Conservation (phyloP, 2,329 filamentous ascomycete species). For the Lachnellula hyalina region DNA sequence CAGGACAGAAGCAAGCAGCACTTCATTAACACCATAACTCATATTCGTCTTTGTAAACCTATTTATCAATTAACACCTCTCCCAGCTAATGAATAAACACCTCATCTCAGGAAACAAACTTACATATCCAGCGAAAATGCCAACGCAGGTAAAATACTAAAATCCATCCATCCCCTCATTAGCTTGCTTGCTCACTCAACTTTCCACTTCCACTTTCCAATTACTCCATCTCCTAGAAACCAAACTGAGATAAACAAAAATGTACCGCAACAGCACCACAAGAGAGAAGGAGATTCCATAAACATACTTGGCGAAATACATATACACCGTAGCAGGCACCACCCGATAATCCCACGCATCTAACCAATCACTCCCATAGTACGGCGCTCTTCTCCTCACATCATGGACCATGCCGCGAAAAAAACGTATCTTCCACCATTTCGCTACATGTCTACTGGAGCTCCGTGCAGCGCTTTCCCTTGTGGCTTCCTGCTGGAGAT, state of each 20-base stretch:
- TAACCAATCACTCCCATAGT: slow-evolving; percentile 74
- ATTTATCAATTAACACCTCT: neutral
- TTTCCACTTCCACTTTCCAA: neutral
- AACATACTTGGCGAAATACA: slow-evolving; percentile 88
- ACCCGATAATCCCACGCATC: slow-evolving; percentile 91
- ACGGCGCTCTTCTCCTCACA: slow-evolving; percentile 67
- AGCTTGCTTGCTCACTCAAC: neutral
- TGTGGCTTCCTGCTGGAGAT: neutral
- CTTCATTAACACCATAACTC: slow-evolving; percentile 87
- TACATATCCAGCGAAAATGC: slow-evolving; percentile 87
- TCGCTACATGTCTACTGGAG: slow-evolving; percentile 17
- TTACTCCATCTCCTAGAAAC: neutral
- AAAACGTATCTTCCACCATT: slow-evolving; percentile 70
- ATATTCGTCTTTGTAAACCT: slow-evolving; percentile 74
- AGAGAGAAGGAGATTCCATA: neutral
- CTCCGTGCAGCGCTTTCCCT: slow-evolving; percentile 9
- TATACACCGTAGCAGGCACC: slow-evolving; percentile 80
- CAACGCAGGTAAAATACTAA: slow-evolving; percentile 76
- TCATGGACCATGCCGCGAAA: slow-evolving; percentile 80
- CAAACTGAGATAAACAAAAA: slow-evolving; percentile 9
- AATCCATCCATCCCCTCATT: neutral
- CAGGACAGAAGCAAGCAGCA: slow-evolving; percentile 78
- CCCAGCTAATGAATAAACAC: neutral
- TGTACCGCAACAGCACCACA: neutral
- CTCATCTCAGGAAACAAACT: slow-evolving; percentile 6